Base-by-base conservation (phyloP, 345 rosid genomes). In the Salix viminalis region DNA sequence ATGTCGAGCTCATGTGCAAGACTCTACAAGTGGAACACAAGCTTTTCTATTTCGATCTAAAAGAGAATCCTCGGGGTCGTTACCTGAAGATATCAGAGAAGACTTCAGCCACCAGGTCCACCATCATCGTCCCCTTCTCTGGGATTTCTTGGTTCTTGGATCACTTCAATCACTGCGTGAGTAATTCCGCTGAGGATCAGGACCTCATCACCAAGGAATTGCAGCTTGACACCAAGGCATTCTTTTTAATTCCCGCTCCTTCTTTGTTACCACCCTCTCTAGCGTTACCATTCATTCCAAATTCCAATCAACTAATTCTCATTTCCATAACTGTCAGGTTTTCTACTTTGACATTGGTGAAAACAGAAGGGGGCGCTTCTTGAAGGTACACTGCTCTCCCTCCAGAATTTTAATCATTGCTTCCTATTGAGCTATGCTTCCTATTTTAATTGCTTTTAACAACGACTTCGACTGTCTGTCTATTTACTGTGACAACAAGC, bases 91-190 rank as follows among this genome's bases (percentile, higher is more conserved):
- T 96, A 76, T 96, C 98, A 10, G 98, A 96, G 91, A 96, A 96
- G 83, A 96, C 99, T 21, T 92, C 98, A n/a, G 94, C 99, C 58
- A 96, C 98, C 34, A 85, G 99, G 88, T 93, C 99, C 84, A 96
- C 99, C 76, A 93, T 96, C 89, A 96, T 96, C 62, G 97, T 96
- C 50, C 99, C 99, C 69, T 96, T 84, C 80, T 89, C 98, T 1
- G 99, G 99, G 75, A 91, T 96, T 81, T 91, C 99, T 36, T 96
- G 99, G 99, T 96, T 96, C 88, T 86, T 96, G 70, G 94, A 96
- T 81, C 99, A 93, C 83, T 96, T 96, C 88, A 93, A 93, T 84
- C 93, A 96, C 88, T 96, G 93, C 72, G 97, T 93, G 77, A 85
- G 81, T 85, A 56, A 56, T 56, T 56, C 62, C 23, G 88, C 99